Evolutionary conservation across 495 filamentous ascomycete species (phyloP).

Genomic region (Annulohypoxylon stygium): DNA sequence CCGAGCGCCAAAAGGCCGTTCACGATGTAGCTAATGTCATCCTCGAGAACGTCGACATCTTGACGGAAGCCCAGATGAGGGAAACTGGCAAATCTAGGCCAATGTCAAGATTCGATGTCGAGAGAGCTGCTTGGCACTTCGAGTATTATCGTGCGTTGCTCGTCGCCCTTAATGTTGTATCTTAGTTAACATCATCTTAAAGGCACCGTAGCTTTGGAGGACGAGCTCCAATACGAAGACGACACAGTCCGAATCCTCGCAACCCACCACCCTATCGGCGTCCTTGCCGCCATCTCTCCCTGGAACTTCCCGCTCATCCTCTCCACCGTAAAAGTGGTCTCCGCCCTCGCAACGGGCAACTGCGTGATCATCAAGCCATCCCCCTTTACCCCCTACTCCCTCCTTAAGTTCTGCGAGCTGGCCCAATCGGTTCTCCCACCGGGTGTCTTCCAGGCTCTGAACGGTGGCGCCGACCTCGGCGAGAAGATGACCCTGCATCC

Average conservation of each 20-base stretch:
- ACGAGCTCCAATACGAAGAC: constrained; percentile 65
- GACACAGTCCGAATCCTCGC: constrained; percentile 61
- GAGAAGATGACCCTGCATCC: constrained; percentile 69
- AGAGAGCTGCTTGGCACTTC: constrained; percentile 46
- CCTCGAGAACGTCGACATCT: constrained; percentile 52
- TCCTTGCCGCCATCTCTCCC: constrained; percentile 67
- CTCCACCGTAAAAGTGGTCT: constrained; percentile 66
- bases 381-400: constrained; percentile 76
- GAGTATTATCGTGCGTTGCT: constrained; percentile 48
- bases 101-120: constrained; percentile 48
- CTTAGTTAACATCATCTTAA: not conserved
- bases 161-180: not conserved
- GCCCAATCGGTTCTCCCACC: constrained; percentile 71
- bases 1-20: constrained; percentile 67
- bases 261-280: constrained; percentile 66
- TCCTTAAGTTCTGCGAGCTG: constrained; percentile 73
- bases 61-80: constrained; percentile 54
- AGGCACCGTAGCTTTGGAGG: constrained; percentile 56
- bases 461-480: constrained; percentile 74
- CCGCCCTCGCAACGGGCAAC: constrained; percentile 71
- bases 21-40: constrained; percentile 62
- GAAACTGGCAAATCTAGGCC: constrained; percentile 60
- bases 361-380: constrained; percentile 73
- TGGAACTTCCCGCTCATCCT: constrained; percentile 77
- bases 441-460: constrained; percentile 75